Base-by-base conservation (phyloP, 1,284 basidiomycete genomes). In the Xerocomus alliaceus region DNA sequence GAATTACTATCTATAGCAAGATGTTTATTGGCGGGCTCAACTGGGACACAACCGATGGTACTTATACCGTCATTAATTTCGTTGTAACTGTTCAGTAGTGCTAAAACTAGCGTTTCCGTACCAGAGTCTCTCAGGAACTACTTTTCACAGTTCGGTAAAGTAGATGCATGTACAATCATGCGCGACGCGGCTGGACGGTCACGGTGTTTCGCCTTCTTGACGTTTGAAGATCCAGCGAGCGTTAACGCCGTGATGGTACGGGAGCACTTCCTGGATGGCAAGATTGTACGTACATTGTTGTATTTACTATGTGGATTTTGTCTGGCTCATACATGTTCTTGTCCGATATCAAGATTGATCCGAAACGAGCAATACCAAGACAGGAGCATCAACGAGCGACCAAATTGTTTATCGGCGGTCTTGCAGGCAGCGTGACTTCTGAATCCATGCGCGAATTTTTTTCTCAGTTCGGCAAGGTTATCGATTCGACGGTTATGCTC, bases 401-500 rank as follows among this genome's bases (percentile, higher is more conserved):
- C 51, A 95, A 96, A 75, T 83, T 98, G 46, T 99, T 99, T 75
- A 96, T 99, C 54, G 96, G 97, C 54, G 95, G 96, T 41, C 85
- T 99, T 10, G 93, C 97, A 1, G 89, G 92, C 24, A 89, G 87
- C 55, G 95, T 97, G 48, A 98, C 96, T 10, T 94, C 93, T 26
- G 95, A 97, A 69, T 92, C 91, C 10, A 94, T 99, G 89, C 89
- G 92, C 65, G 86, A 90, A 61, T 97, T 93, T 80, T 97, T 98
- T 77, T 87, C 89, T 46, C 93, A 96, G 73, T 93, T 87, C 71
- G 97, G 97, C 62, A 90, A 89, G 68, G 94, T 99, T 63, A 91
- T 96, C 71, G 97, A 99, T 76, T 95, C 96, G 53, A 98, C 95
- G 0, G 94, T 99, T 71, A 99, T 99, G 97, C 87, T 98, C 71